Base-by-base conservation (phyloP, 2,329 filamentous ascomycete genomes). In the Alternaria tenuissima region DNA sequence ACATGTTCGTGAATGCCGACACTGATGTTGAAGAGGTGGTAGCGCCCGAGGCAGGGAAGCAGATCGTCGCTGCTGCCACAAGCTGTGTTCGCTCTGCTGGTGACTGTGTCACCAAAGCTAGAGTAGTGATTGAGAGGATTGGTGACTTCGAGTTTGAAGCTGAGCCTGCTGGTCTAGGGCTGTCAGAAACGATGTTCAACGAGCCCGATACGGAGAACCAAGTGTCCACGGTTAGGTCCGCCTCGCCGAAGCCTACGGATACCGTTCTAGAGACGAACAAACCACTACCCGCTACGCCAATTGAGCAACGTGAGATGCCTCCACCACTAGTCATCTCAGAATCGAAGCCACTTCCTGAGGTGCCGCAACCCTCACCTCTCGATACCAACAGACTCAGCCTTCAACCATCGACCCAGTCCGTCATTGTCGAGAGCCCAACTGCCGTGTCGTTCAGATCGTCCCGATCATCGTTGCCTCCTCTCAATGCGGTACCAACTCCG, bases 81-180 rank as follows among this genome's bases (percentile, higher is more conserved):
- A 89, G 88, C 61, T 97, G 94, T 74, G 94, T 99, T 26, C 90
- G 93, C 68, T 91, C 92, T 22, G 93, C 94, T 44, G 94, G 94
- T 41, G 93, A 97, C 69, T 97, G 94, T 77, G 91, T 97, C 20
- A 89, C 91, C 7, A 94, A 94, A 79, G 91, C 94, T 11, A 93
- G 93, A 71, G 85, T 88, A 75, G 88, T 96, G 44, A 90, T 99
- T 59, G 93, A 97, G 79, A 87, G 91, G 62, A 93, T 95, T 64
- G 93, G 94, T 20, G 94, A 97, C 77, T 96, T 97, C 66, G 93
- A 97, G 77, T 88, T 94, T 67, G 88, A 72, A 42, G 60, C 61
- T 1, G 81, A 71, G 46, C 61, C 59, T 3, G 81, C 80, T 18
- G 64, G 79, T 72, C 64, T 80, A 39, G 64, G 79, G 72, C 65